Conservation (phyloP, 495 filamentous ascomycete genomes). For the Penicillium antarcticum region DNA sequence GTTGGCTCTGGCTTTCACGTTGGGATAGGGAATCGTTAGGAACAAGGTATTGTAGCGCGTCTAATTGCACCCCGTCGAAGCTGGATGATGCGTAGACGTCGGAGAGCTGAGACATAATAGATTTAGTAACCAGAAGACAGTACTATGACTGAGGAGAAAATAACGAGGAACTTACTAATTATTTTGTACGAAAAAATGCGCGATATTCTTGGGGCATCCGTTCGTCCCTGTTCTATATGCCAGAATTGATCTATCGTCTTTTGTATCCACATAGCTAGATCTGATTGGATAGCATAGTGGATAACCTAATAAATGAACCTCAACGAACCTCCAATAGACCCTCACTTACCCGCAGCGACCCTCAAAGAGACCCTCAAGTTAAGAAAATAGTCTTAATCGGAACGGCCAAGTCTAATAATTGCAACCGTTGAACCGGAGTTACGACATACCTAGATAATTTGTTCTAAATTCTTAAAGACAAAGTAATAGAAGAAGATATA, state of each 20-base stretch:
- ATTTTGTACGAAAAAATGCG: neutral
- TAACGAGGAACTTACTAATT: neutral
- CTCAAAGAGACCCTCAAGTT: neutral
- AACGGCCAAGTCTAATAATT: too few relatives aligned
- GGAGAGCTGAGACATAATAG: neutral
- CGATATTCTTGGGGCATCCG: neutral
- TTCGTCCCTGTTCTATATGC: neutral
- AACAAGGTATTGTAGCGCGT: neutral
- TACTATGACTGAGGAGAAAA: neutral
- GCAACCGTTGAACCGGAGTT: too few relatives aligned
- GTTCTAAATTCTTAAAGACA: neutral
- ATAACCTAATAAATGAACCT: neutral
- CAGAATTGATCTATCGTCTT: neutral
- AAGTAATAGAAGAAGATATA: neutral
- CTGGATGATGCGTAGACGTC: neutral
- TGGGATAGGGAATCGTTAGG: neutral
- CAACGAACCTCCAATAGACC: too few relatives aligned
- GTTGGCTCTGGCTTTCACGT: neutral
- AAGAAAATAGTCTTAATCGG: too few relatives aligned
- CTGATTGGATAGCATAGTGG: neutral
- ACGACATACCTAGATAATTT: too few relatives aligned
- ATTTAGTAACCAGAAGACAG: neutral
- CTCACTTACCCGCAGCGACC: neutral
- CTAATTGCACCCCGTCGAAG: neutral
- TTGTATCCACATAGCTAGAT: neutral